Evolutionary conservation across 164 flowering plant species (phyloP), one percentile per base, ranked within the genome.

Genomic region (Malania oleifera): DNA sequence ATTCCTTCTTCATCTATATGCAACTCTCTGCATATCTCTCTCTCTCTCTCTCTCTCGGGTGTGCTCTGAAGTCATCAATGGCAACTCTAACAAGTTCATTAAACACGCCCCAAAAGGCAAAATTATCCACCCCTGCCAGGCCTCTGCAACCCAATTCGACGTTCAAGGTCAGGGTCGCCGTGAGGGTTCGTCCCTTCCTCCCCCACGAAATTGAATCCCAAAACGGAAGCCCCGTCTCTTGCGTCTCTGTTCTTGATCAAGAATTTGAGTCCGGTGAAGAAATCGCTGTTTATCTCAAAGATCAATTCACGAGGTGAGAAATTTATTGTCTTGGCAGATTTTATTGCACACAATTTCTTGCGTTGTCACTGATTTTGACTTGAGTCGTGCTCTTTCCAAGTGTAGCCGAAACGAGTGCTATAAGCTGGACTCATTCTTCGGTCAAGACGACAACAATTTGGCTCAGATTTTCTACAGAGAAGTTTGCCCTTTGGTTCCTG

Each of bases 111-210:
- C 34, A 50, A 37, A 58, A 26, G 20, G 57, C 50, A 12, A 54
- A 41, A 20, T 54, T 47, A 18, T 20, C 40, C n/a, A 48, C 67
- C 43, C 71, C 71, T 5, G 65, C 59, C 2, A 70, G 61, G 50
- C 20, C 49, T 3, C 44, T 12, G 44, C 69, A 61, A 10, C 38
- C 66, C 14, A 65, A 34, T 64, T 62, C 66, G 25, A 58, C 43
- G 38, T 76, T 86, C n/a, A 84, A 81, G 60, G 96, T 90, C 12
- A 73, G 92, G 45, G 97, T 93, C 0, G 58, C 86, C 0, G 77
- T 77, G 0, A 70, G 96, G 60, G 74, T 85, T 0, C 91, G 97
- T n/a, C 95, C 97, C 3, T 93, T 88, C 54, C 92, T 90, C 37
- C 59, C 77, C 18, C 72, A 67, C 11, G 96, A 92, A 64, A 71